These are phyloP conservation scores for Austroboletus novae-zelandiae DNA, from an alignment of 1,284 basidiomycete genomes.

Conservation along the genomic window DNA sequence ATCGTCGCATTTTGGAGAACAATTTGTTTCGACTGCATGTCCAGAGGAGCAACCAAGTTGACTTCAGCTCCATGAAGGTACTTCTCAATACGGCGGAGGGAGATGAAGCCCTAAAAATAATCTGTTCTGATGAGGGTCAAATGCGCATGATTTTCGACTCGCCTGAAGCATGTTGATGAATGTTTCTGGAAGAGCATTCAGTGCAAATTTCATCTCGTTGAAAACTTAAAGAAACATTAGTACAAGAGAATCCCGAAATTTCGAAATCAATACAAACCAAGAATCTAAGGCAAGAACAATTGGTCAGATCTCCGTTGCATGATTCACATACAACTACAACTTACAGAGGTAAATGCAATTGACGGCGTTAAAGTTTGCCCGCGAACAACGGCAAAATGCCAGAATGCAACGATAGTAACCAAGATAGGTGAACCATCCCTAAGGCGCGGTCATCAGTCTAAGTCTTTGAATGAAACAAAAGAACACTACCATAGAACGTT, in stretches of 20 bases:
- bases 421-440: constrained; percentile 75
- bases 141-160: constrained; percentile 2
- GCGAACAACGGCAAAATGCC: constrained; percentile 78
- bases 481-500: constrained; percentile 70
- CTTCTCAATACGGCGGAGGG: constrained; percentile 87
- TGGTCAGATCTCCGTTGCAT: neutral
- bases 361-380: constrained; percentile 74
- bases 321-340: constrained; percentile 20
- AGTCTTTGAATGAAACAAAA: constrained; percentile 5
- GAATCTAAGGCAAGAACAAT: constrained; percentile 39
- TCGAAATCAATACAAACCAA: constrained; percentile 36
- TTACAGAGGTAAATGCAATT: constrained; percentile 67
- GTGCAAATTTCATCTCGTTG: constrained; percentile 79
- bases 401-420: constrained; percentile 77
- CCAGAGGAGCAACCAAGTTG: constrained; percentile 52
- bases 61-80: constrained; percentile 79
- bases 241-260: neutral
- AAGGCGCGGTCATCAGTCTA: constrained; percentile 4
- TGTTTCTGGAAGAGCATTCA: constrained; percentile 87
- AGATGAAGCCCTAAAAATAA: constrained; percentile 67
- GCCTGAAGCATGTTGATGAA: constrained; percentile 86
- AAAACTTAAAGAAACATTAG: constrained; percentile 55
- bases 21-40: constrained; percentile 58
- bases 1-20: constrained; percentile 81
- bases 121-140: neutral